phyloP scores from a whole-genome alignment of 257 asterid genomes.

The Solanum dulcamara region DNA sequence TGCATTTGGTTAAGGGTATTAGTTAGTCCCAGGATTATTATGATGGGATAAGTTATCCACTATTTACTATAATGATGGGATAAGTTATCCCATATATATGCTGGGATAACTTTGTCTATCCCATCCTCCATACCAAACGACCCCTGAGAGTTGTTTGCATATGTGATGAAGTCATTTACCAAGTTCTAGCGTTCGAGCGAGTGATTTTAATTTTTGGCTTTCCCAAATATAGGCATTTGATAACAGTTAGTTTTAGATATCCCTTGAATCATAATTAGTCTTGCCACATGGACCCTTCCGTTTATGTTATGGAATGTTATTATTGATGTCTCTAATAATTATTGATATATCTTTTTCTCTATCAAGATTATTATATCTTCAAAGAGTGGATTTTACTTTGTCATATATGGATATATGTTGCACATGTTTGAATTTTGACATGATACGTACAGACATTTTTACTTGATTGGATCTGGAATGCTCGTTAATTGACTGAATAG shows the following conservation, averaged over 20 bases:
- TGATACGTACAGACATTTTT: neutral
- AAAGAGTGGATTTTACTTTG: neutral
- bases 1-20: too few species aligned
- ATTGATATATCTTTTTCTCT: neutral
- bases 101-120: too few species aligned
- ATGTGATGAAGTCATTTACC: neutral
- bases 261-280: neutral
- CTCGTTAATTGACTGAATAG: neutral
- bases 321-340: neutral
- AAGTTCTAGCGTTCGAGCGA: neutral
- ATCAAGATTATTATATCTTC: neutral
- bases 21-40: too few species aligned
- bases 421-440: neutral
- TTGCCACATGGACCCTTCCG: neutral
- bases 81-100: too few species aligned
- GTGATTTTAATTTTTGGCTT: neutral
- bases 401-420: neutral
- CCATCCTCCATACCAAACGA: too few species aligned
- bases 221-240: neutral
- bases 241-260: neutral
- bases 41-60: too few species aligned
- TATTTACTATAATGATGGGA: too few species aligned
- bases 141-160: neutral
- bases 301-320: neutral
- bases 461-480: neutral